Percentiles rank a stretch among this genome's conserved stretches.
Evolutionary conservation across 2,329 filamentous ascomycete species (phyloP).

Genomic region (Aspergillus puulaauensis): DNA sequence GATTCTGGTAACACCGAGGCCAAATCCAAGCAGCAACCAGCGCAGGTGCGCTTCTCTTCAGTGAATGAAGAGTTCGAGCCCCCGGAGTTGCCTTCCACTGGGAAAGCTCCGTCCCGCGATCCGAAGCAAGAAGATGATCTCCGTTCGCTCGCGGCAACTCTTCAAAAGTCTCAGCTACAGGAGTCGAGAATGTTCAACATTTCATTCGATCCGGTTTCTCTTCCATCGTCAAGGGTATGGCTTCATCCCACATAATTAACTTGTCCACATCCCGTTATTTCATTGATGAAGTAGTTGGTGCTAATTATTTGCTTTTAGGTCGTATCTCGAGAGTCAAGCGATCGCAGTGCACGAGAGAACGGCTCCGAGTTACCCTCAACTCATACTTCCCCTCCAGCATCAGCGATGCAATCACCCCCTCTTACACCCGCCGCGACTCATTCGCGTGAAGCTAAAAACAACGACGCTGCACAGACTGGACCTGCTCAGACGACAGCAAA

Average conservation of each 20-base stretch:
- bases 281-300: not conserved
- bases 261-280: not conserved
- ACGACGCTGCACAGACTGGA: slow-evolving; percentile 24
- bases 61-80: slow-evolving; percentile 69
- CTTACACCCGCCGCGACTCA: slow-evolving; percentile 80
- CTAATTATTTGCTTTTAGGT: slow-evolving; percentile 27
- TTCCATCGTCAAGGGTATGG: slow-evolving; percentile 59
- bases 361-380: slow-evolving; percentile 67
- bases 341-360: slow-evolving; percentile 54
- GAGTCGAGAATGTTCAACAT: slow-evolving; percentile 81
- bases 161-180: slow-evolving; percentile 75
- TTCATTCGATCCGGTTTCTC: slow-evolving; percentile 84
- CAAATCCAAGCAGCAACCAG: slow-evolving; percentile 31
- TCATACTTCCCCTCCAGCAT: slow-evolving; percentile 64
- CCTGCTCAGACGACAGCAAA: slow-evolving; percentile 33
- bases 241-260: not conserved
- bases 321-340: slow-evolving; percentile 58
- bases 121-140: slow-evolving; percentile 60
- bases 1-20: slow-evolving; percentile 26
- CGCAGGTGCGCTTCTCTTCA: slow-evolving; percentile 68
- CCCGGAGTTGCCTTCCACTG: slow-evolving; percentile 29
- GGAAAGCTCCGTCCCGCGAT: slow-evolving; percentile 20
- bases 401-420: slow-evolving; percentile 80
- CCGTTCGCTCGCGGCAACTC: slow-evolving; percentile 67
- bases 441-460: slow-evolving; percentile 52